Conservation (phyloP, 208 protist species). For the Leptomonas seymouri region DNA sequence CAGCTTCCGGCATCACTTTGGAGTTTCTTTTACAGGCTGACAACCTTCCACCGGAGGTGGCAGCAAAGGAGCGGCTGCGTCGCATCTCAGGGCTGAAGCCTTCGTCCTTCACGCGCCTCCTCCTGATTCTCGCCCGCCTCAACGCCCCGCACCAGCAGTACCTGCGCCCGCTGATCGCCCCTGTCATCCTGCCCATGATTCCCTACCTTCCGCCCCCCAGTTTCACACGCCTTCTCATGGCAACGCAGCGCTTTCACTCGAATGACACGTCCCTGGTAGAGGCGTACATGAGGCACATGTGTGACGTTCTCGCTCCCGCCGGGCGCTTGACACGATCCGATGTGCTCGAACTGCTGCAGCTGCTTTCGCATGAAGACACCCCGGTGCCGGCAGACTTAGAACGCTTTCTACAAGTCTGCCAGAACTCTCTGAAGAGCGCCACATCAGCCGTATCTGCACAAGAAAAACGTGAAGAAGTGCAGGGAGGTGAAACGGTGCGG, state of each 20-base stretch:
- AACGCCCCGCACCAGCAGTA: constrained; percentile 84
- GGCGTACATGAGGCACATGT: constrained; percentile 48
- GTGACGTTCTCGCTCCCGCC: constrained; percentile 29
- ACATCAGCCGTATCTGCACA: background rate
- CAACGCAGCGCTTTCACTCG: constrained; percentile 46
- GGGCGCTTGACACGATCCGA: constrained; percentile 29
- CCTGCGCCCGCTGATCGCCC: constrained; percentile 55
- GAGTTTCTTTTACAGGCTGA: constrained; percentile 13
- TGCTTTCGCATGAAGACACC: constrained; percentile 30
- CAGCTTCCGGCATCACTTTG: constrained; percentile 4
- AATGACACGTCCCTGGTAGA: constrained; percentile 59
- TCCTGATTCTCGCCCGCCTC: constrained; percentile 55
- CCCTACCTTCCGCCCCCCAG: constrained; percentile 65
- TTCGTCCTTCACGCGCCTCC: constrained; percentile 70
- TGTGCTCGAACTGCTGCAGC: constrained; percentile 32
- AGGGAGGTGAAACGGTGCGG: background rate
- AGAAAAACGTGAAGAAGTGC: background rate
- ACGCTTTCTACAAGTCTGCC: constrained; percentile 23
- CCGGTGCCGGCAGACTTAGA: constrained; percentile 23
- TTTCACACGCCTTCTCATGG: constrained; percentile 67
- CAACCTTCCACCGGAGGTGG: constrained; percentile 9
- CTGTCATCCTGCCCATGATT: constrained; percentile 60
- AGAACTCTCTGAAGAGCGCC: constrained; percentile 6
- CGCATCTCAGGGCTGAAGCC: constrained; percentile 51
- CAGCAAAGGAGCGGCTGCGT: constrained; percentile 41